Conservation (phyloP, 1,139 yeast species). For the Hanseniaspora sp. region DNA sequence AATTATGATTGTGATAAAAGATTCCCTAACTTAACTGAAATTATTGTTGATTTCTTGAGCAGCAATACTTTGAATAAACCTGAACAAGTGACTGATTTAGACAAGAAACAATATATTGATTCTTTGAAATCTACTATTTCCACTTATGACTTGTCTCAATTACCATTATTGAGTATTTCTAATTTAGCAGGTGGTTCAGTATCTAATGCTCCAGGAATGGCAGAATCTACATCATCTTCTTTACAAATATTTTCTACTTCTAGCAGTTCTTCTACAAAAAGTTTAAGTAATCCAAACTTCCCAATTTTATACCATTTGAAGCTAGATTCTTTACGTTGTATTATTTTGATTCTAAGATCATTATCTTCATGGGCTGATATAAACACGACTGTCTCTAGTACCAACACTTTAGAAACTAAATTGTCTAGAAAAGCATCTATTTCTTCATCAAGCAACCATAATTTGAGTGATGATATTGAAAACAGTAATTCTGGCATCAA, state of each 20-base stretch:
- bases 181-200: slow-evolving; percentile 33
- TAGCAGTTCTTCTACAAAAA: slow-evolving; percentile 37
- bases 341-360: slow-evolving; percentile 74
- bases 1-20: slow-evolving; percentile 89
- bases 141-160: slow-evolving; percentile 59
- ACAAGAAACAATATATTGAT: slow-evolving; percentile 55
- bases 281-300: slow-evolving; percentile 41
- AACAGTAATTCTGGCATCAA: not conserved
- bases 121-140: slow-evolving; percentile 51
- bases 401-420: slow-evolving; percentile 13
- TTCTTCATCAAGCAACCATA: slow-evolving; percentile 1
- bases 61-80: slow-evolving; percentile 60
- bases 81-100: slow-evolving; percentile 53
- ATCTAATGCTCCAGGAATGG: slow-evolving; percentile 7
- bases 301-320: slow-evolving; percentile 78
- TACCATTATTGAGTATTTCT: slow-evolving; percentile 66
- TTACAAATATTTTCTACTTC: slow-evolving; percentile 38
- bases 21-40: slow-evolving; percentile 78
- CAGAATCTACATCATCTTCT: slow-evolving; percentile 13
- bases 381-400: slow-evolving; percentile 30
- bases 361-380: slow-evolving; percentile 82
- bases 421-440: slow-evolving; percentile 13
- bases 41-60: slow-evolving; percentile 65
- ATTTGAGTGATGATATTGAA: slow-evolving; percentile 6
- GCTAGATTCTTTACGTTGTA: slow-evolving; percentile 65